Evolutionary conservation across 352 stramenopile genomes (phyloP), one percentile per base, ranked within the genome.

Genomic region (Globisporangium nunn): DNA sequence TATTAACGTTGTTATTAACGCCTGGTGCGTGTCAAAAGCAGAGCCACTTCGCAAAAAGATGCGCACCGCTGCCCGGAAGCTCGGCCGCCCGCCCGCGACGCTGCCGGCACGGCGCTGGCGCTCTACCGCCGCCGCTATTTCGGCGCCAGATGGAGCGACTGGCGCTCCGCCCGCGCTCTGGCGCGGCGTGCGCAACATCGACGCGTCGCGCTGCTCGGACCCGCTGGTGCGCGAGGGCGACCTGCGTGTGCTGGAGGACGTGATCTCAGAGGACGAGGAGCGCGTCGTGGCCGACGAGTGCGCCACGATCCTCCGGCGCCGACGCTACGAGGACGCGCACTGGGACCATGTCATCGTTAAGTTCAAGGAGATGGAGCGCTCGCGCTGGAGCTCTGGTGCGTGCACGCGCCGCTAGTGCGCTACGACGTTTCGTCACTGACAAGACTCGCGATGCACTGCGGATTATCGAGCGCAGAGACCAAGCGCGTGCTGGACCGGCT

Each of bases 341-440:
- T 94, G 84, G 84, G 84, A 94, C 70, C 72, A 85, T 39, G 80
- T 85, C 33, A 94, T 94, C 56, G 60, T 94, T 68, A 91, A 94
- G 55, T 94, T 89, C 59, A 92, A 92, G 58, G 84, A 94, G 69
- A 94, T 92, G 81, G 84, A 94, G 57, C 78, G 80, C 43, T 87
- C 78, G 33, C 78, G 82, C 35, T 94, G 84, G 84, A 91, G 78
- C 54, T 45, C 62, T 28, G 72, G 72, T 74, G n/a, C 40, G 40
- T 29, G 29, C 4, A 6, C 7, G 6, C 10, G 18, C 37, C 6
- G 6, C 6, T 14, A 3, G 15, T 54, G 4, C n/a, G n/a, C n/a
- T n/a, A n/a, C n/a, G n/a, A n/a, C n/a, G n/a, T n/a, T n/a, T 14
- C 35, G 10, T 14, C n/a, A n/a, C 31, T 37, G 3, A 14, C 8